phyloP scores from a whole-genome alignment of 1,139 yeast species.

The Diutina neorugosa region DNA sequence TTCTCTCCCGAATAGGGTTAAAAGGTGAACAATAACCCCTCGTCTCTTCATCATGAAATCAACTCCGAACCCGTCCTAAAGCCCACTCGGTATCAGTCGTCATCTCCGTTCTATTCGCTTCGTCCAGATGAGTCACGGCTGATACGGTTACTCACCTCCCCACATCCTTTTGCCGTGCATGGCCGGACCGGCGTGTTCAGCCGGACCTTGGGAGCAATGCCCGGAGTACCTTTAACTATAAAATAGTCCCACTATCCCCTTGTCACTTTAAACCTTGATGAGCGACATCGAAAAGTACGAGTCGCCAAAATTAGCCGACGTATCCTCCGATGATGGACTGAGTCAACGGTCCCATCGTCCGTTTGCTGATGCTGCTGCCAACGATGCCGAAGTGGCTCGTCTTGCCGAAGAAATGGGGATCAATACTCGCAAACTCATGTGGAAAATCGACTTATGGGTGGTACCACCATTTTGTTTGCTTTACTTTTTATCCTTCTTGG shows the following conservation, averaged over 20 bases:
- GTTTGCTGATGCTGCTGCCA: neutral
- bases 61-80: too few species aligned
- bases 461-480: constrained; percentile 2
- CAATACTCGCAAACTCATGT: neutral
- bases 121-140: neutral
- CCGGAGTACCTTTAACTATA: neutral
- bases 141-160: neutral
- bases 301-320: neutral
- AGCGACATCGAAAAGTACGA: neutral
- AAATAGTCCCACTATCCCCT: neutral
- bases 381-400: neutral
- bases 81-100: too few species aligned
- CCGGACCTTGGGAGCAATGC: neutral
- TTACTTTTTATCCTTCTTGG: constrained; percentile 49
- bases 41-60: too few species aligned
- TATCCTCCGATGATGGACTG: neutral
- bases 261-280: too few species aligned
- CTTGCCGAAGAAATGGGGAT: neutral
- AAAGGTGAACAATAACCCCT: too few species aligned
- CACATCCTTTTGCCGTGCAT: neutral
- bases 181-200: neutral
- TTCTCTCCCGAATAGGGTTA: too few species aligned
- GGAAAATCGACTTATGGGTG: constrained; percentile 1
- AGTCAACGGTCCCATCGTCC: neutral
- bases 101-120: too few species aligned